These are phyloP conservation scores for Fraxinus nigra DNA, from an alignment of 305 asterid genomes.

Conservation along the genomic window DNA sequence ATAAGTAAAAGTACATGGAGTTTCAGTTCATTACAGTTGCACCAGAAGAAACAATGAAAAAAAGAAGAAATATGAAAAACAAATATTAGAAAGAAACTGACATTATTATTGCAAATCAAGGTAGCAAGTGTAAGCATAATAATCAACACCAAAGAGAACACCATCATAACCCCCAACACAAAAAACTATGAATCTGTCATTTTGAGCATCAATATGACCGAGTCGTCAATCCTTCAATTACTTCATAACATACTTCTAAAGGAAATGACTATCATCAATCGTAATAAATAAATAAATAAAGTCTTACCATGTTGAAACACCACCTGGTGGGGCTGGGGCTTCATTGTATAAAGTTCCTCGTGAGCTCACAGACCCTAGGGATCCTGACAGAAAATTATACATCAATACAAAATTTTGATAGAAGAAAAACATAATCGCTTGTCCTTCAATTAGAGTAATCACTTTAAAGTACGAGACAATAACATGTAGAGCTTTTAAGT, in stretches of 20 bases:
- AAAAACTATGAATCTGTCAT: neutral
- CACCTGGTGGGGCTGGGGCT: conserved; percentile 32
- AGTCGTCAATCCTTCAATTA: conserved; percentile 8
- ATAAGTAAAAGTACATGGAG: neutral
- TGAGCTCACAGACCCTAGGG: conserved; percentile 75
- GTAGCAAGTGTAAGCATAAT: conserved; percentile 10
- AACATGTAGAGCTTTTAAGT: neutral
- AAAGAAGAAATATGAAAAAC: neutral
- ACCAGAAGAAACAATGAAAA: neutral
- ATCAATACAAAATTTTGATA: conserved; percentile 8
- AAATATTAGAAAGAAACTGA: neutral
- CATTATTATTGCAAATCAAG: neutral
- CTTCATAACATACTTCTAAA: conserved; percentile 13
- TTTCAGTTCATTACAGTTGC: neutral
- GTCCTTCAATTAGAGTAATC: conserved; percentile 3
- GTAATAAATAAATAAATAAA: conserved; percentile 4
- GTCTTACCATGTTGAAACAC: conserved; percentile 70
- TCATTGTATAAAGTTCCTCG: conserved; percentile 73
- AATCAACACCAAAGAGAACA: neutral
- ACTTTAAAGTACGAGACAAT: neutral
- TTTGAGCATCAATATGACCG: conserved; percentile 1
- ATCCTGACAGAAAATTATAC: conserved; percentile 52
- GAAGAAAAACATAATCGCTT: conserved; percentile 2
- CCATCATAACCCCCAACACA: neutral
- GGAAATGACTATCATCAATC: neutral